Conservation (phyloP, 169 alveolate genomes). For the Eimeria brunetti region DNA sequence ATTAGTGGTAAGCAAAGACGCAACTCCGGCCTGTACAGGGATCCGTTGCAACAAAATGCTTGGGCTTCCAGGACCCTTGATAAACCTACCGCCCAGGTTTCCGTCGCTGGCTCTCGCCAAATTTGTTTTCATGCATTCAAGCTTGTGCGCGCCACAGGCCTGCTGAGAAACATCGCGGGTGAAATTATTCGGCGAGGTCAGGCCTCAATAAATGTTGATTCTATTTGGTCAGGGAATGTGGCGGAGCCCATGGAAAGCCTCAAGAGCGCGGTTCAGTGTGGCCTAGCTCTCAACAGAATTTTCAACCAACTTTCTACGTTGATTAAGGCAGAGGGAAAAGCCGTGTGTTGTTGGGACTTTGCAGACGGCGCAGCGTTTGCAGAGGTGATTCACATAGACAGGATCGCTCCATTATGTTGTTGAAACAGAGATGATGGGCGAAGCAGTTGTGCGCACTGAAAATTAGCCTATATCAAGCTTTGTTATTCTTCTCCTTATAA, state of each 20-base stretch:
- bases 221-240: conserved; percentile 89
- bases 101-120: too few relatives aligned
- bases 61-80: not conserved
- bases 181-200: conserved; percentile 94
- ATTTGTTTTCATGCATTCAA: not conserved
- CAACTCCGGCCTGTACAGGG: not conserved
- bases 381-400: conserved; percentile 83
- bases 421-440: not conserved
- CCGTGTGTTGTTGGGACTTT: conserved; percentile 90
- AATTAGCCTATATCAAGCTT: not conserved
- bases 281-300: conserved; percentile 92
- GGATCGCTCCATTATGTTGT: not conserved
- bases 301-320: conserved; percentile 89
- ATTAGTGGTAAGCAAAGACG: conserved; percentile 81
- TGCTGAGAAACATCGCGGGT: conserved; percentile 94
- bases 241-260: conserved; percentile 80
- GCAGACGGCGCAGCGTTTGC: conserved; percentile 95
- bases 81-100: not conserved
- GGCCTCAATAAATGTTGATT: conserved; percentile 91
- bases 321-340: conserved; percentile 85
- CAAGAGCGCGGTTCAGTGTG: conserved; percentile 92
- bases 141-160: conserved; percentile 84
- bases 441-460: not conserved
- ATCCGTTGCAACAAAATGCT: not conserved
- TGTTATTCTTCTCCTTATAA: not conserved